Evolutionary conservation across 768 basidiomycete species (phyloP).

Genomic region (Russula sp.): DNA sequence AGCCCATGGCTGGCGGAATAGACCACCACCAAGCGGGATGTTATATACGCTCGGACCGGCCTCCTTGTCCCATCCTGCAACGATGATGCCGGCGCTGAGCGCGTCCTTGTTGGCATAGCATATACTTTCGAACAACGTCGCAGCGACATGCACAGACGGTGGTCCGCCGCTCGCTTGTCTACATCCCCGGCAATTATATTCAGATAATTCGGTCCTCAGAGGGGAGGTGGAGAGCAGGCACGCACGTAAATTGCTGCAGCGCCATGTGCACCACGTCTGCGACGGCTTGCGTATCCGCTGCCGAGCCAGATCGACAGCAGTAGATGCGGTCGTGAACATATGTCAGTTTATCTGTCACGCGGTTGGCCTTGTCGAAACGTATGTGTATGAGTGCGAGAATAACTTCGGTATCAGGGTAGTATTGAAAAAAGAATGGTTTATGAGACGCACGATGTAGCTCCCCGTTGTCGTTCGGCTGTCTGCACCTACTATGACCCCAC

Average conservation of each 20-base stretch:
- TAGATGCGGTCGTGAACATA: conserved; percentile 97
- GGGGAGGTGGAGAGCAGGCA: conserved; percentile 16
- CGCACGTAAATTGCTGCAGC: conserved; percentile 69
- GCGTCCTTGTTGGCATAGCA: conserved; percentile 93
- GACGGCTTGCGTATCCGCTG: conserved; percentile 95
- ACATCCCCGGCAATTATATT: neutral
- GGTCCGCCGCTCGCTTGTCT: conserved; percentile 49
- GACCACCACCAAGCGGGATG: conserved; percentile 91
- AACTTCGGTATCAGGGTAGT: no score
- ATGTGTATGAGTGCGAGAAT: no score
- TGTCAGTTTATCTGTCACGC: conserved; percentile 97
- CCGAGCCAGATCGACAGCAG: conserved; percentile 97
- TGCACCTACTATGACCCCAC: conserved; percentile 93
- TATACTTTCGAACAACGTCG: conserved; percentile 74
- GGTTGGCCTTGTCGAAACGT: conserved; percentile 64
- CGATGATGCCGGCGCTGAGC: conserved; percentile 90
- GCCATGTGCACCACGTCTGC: conserved; percentile 86
- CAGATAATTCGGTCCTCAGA: neutral
- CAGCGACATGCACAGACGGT: conserved; percentile 77
- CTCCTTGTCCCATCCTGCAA: conserved; percentile 95
- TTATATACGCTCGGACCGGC: conserved; percentile 91
- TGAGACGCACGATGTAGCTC: conserved; percentile 75
- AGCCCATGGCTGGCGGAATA: conserved; percentile 98
- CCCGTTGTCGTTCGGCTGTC: conserved; percentile 97
- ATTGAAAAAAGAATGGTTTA: no score